phyloP scores from a whole-genome alignment of 2,329 filamentous ascomycete genomes.

The Penicillium crustosum region DNA sequence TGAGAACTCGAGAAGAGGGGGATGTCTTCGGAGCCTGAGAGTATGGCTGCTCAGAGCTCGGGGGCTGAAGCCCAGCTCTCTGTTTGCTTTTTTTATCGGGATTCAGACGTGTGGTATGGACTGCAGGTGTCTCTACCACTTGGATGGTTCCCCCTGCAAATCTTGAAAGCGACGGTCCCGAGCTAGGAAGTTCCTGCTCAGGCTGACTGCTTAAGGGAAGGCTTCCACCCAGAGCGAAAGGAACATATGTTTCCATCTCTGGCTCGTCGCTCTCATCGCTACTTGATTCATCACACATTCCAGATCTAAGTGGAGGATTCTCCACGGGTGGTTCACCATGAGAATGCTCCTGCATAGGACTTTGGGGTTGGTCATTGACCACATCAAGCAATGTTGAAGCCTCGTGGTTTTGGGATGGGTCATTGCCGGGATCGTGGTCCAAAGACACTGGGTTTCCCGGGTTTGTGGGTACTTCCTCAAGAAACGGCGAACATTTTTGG shows the following conservation, averaged over 20 bases:
- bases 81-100: background rate
- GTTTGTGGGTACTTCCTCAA: background rate
- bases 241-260: slow-evolving; percentile 39
- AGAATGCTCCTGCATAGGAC: background rate
- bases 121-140: slow-evolving; percentile 33
- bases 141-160: slow-evolving; percentile 27
- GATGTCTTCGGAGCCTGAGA: slow-evolving; percentile 30
- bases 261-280: slow-evolving; percentile 34
- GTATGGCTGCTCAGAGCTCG: slow-evolving; percentile 16
- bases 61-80: background rate
- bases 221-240: slow-evolving; percentile 28
- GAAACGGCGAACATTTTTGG: background rate
- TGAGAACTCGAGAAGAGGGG: slow-evolving; percentile 36
- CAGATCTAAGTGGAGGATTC: background rate
- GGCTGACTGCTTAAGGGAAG: slow-evolving; percentile 27
- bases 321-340: background rate
- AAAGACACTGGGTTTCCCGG: background rate
- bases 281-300: slow-evolving; percentile 10
- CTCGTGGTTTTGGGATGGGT: background rate
- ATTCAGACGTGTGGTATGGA: slow-evolving; percentile 11
- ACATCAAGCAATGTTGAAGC: no score
- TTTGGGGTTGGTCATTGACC: background rate
- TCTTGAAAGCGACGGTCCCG: slow-evolving; percentile 23
- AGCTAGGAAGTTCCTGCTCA: slow-evolving; percentile 25
- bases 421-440: background rate